Conservation (phyloP, 2,329 filamentous ascomycete species). For the Apiospora sp. region DNA sequence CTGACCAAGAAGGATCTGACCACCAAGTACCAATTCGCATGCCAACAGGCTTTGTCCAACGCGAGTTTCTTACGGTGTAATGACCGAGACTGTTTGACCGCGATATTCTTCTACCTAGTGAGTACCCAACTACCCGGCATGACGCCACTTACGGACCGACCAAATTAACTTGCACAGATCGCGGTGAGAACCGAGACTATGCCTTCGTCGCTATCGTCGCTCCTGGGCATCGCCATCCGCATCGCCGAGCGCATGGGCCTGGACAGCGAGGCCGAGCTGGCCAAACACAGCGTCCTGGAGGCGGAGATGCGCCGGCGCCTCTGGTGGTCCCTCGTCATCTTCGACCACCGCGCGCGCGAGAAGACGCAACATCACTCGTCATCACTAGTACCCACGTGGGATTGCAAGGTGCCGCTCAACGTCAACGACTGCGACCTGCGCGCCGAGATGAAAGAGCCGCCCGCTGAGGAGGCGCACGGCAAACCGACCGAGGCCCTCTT, state of each 20-base stretch:
- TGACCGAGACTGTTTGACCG: conserved; percentile 62
- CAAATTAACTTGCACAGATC: conserved; percentile 47
- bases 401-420: conserved; percentile 53
- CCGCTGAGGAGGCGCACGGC: conserved; percentile 32
- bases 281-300: conserved; percentile 50
- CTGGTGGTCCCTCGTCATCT: conserved; percentile 67
- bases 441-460: conserved; percentile 47
- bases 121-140: conserved; percentile 29
- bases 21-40: conserved; percentile 54
- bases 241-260: conserved; percentile 66
- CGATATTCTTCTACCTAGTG: conserved; percentile 64
- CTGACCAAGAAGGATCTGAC: conserved; percentile 50
- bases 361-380: conserved; percentile 49
- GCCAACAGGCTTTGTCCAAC: conserved; percentile 61
- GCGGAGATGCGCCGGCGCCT: conserved; percentile 67
- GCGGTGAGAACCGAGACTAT: conserved; percentile 52
- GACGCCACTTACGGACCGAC: not conserved
- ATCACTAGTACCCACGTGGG: conserved; percentile 46
- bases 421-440: conserved; percentile 56
- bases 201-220: conserved; percentile 58
- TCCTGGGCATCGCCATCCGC: conserved; percentile 62
- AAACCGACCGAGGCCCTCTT: conserved; percentile 53
- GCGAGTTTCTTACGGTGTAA: conserved; percentile 57
- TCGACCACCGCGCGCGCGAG: conserved; percentile 65
- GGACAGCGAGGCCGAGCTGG: conserved; percentile 52